Conservation (phyloP, 768 basidiomycete genomes). For the Hericium coralloides region DNA sequence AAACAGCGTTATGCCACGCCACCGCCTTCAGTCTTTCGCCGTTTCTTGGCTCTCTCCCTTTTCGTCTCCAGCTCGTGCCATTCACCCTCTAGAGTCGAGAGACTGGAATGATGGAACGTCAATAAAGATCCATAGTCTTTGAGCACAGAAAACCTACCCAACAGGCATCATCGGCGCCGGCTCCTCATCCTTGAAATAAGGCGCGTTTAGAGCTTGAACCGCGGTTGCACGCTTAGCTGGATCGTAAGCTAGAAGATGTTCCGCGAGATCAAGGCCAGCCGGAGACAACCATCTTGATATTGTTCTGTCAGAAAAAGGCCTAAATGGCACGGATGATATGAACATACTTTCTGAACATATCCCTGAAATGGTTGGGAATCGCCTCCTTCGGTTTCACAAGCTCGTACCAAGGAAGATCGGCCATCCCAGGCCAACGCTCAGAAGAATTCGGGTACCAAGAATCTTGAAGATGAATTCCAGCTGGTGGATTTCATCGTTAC, state of each 20-base stretch:
- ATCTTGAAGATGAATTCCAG: conserved; percentile 88
- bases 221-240: conserved; percentile 73
- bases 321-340: background rate
- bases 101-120: conserved; percentile 28
- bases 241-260: conserved; percentile 72
- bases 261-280: conserved; percentile 81
- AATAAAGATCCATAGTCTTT: background rate
- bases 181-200: conserved; percentile 79
- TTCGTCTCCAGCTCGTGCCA: conserved; percentile 99
- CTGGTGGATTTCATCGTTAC: conserved; percentile 96
- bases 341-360: conserved; percentile 78
- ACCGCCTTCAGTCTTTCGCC: conserved; percentile 47
- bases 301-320: too few species aligned
- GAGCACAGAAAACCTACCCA: conserved; percentile 39
- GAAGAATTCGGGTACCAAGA: conserved; percentile 77
- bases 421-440: conserved; percentile 75
- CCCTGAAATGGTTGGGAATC: conserved; percentile 69
- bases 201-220: conserved; percentile 64
- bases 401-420: conserved; percentile 94
- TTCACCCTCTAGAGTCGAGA: conserved; percentile 81
- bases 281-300: conserved; percentile 71
- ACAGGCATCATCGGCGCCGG: conserved; percentile 67
- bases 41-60: conserved; percentile 76
- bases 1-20: conserved; percentile 4
- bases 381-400: conserved; percentile 84